A percentile compares a stretch with the other conserved stretches of the same genome.
Conservation (phyloP, 2,329 filamentous ascomycete species). For the Grosmannia clavigera region DNA sequence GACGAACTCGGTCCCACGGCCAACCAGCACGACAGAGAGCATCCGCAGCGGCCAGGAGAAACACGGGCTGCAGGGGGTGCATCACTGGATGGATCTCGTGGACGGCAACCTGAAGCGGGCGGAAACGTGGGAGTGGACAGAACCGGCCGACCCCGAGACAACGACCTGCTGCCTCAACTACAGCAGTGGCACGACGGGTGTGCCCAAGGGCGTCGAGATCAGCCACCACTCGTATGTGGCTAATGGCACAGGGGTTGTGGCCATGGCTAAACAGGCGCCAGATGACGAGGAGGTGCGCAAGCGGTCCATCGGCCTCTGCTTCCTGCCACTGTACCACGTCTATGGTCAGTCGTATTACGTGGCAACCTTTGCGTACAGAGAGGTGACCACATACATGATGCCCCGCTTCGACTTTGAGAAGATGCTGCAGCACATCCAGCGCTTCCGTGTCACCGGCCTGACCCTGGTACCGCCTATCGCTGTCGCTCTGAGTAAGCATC, state of each 20-base stretch:
- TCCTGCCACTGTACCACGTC: slow-evolving; percentile 67
- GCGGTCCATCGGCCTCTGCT: slow-evolving; percentile 40
- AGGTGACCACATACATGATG: slow-evolving; percentile 68
- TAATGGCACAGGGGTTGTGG: slow-evolving; percentile 51
- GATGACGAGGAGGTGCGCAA: slow-evolving; percentile 33
- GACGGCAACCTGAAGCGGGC: slow-evolving; percentile 34
- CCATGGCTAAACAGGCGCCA: slow-evolving; percentile 19
- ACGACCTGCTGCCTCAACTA: slow-evolving; percentile 64
- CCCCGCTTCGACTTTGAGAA: slow-evolving; percentile 61
- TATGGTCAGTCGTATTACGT: slow-evolving; percentile 61
- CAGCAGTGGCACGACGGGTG: slow-evolving; percentile 64
- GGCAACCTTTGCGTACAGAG: slow-evolving; percentile 40
- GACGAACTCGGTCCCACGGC: slow-evolving; percentile 8
- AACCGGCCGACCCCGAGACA: slow-evolving; percentile 35
- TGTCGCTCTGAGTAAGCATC: slow-evolving; percentile 60
- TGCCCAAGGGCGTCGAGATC: slow-evolving; percentile 75
- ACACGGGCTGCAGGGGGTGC: slow-evolving; percentile 22
- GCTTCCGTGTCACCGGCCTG: slow-evolving; percentile 55
- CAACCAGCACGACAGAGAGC: slow-evolving; percentile 8
- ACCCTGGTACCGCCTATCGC: slow-evolving; percentile 64
- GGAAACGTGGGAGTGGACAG: slow-evolving; percentile 49
- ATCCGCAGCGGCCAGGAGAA: slow-evolving; percentile 1
- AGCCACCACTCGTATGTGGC: slow-evolving; percentile 66
- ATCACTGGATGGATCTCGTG: slow-evolving; percentile 54
- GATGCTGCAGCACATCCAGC: slow-evolving; percentile 56